Conservation (phyloP, 2,329 filamentous ascomycete genomes). For the Aspergillus intermedius region DNA sequence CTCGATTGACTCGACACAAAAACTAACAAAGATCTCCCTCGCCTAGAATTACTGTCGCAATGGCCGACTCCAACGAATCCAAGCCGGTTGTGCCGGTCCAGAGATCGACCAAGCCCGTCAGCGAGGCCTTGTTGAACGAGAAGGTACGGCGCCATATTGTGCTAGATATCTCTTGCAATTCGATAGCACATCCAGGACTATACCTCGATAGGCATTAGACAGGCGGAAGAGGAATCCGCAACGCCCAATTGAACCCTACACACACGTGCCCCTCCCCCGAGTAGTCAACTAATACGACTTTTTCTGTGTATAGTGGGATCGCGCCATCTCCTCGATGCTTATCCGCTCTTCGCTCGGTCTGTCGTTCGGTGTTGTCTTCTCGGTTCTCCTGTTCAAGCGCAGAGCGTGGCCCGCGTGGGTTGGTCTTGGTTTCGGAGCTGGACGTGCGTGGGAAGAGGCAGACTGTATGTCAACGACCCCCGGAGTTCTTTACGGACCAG, state of each 20-base stretch:
- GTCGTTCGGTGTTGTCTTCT: slow-evolving; percentile 97
- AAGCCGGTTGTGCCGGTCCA: slow-evolving; percentile 59
- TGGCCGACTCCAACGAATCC: slow-evolving; percentile 52
- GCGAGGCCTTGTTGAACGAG: slow-evolving; percentile 96
- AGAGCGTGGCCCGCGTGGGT: slow-evolving; percentile 96
- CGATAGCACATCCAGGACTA: background rate
- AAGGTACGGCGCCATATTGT: slow-evolving; percentile 59
- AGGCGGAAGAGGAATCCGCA: background rate
- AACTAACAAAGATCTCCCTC: slow-evolving; percentile 10
- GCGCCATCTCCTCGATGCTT: slow-evolving; percentile 92
- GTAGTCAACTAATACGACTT: slow-evolving; percentile 11
- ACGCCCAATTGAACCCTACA: background rate
- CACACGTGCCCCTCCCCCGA: background rate
- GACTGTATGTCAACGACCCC: slow-evolving; percentile 57
- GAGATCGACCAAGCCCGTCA: slow-evolving; percentile 72
- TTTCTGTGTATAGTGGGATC: slow-evolving; percentile 70
- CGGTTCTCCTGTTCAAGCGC: slow-evolving; percentile 94
- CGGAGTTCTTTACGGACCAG: background rate
- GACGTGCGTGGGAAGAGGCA: slow-evolving; percentile 96
- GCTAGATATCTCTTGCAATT: background rate
- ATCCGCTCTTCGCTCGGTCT: slow-evolving; percentile 95
- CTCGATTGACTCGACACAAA: background rate
- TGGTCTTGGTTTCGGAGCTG: slow-evolving; percentile 89
- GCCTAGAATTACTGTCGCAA: slow-evolving; percentile 28
- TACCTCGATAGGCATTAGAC: background rate